A percentile compares a stretch with the other conserved stretches of the same genome.
Evolutionary conservation across 345 rosid genomes (phyloP).

Genomic region (Balakata baccata): DNA sequence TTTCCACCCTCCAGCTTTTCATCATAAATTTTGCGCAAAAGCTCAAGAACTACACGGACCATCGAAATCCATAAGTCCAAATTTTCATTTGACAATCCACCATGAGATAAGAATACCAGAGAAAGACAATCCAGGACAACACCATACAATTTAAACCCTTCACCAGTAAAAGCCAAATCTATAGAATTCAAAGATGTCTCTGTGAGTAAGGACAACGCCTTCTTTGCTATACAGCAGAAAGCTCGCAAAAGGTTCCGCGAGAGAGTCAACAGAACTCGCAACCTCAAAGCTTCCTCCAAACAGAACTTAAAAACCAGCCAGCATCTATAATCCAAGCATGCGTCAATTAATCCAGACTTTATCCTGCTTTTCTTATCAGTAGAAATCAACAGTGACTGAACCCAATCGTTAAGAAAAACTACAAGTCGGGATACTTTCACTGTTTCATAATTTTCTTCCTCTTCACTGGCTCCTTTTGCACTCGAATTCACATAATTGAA

Average conservation of each 20-base stretch:
- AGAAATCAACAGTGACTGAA: constrained; percentile 55
- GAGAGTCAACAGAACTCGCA: constrained; percentile 53
- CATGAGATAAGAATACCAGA: constrained; percentile 53
- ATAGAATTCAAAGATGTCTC: constrained; percentile 20
- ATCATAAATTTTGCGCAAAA: constrained; percentile 39
- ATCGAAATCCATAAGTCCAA: constrained; percentile 69
- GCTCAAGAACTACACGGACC: constrained; percentile 46
- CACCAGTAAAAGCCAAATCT: constrained; percentile 30
- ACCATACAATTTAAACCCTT: constrained; percentile 45
- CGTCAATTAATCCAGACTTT: constrained; percentile 22
- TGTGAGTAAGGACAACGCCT: constrained; percentile 34
- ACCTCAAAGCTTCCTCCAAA: constrained; percentile 52
- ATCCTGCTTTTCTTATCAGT: constrained; percentile 39
- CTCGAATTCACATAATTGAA: constrained; percentile 43
- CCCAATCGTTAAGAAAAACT: constrained; percentile 71
- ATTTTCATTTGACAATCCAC: constrained; percentile 58
- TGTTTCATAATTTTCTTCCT: constrained; percentile 48
- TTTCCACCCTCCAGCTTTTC: constrained; percentile 39
- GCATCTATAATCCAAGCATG: constrained; percentile 66
- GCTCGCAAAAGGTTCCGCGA: constrained; percentile 57
- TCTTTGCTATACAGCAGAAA: constrained; percentile 41
- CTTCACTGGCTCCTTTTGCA: constrained; percentile 27
- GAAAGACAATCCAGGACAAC: constrained; percentile 57
- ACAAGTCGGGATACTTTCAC: constrained; percentile 57
- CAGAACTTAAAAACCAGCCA: constrained; percentile 78